Base-by-base conservation (phyloP, 164 flowering plant species). In the Annona squamosa region DNA sequence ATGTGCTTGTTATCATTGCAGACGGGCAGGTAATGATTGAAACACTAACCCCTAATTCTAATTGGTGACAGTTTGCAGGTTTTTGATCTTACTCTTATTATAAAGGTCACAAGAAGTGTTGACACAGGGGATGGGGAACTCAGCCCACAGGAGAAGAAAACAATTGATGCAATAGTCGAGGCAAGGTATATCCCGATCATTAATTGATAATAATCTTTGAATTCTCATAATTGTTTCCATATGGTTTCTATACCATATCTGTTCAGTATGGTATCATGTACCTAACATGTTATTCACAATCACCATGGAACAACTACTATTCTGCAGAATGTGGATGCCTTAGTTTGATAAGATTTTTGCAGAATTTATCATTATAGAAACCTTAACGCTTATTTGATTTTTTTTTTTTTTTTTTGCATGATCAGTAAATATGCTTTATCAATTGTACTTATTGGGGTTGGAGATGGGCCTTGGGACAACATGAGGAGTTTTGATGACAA, bases 391-490 rank as follows among this genome's bases (percentile, higher is more conserved):
- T 63, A n/a, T n/a, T 18, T n/a, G 5, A 63, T 4, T 63, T 63
- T 5, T 0, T 17, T 63, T 1, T 67, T 76, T 41, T 26, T 61
- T 3, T 64, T 18, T 46, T 41, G 13, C 61, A 18, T 67, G 52
- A 43, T n/a, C 73, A 79, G 81, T 70, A 61, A 46, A 2, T 72
- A 87, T 76, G 86, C 96, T 13, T 83, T 90, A 16, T 85, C 96
- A 4, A 89, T 89, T 67, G 75, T 90, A 47, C 85, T 90, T 70
- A 85, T 90, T 80, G 96, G 96, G 42, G 96, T 90, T 78, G 96
- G 92, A 2, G 96, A 90, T 85, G 92, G 95, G 17, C 95, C 95
- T 2, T 90, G 95, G 95, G 95, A 90, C 16, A 90, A 87, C 79
- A 90, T 90, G 96, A 75, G 67, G 81, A 85, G 82, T n/a, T 90